A percentile compares a stretch with the other conserved stretches of the same genome.
These are phyloP conservation scores for Anaeramoeba flamelloides DNA, from an alignment of 78 protist species.

Conservation along the genomic window DNA sequence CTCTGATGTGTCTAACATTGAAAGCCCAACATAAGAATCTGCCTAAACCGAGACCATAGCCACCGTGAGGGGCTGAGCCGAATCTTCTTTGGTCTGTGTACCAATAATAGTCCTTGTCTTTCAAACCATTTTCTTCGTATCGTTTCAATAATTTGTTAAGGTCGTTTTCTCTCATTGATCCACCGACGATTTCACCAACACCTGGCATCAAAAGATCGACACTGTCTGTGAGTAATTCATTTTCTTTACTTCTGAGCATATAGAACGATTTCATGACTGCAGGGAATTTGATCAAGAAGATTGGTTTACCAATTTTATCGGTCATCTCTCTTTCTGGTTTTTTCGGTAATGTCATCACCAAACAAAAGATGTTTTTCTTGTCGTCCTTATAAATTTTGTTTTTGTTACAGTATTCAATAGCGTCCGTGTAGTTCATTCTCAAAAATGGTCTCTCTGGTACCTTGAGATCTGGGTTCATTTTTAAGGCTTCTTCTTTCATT, in stretches of 20 bases:
- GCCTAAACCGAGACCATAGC: conserved; percentile 90
- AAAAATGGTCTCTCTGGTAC: conserved; percentile 64
- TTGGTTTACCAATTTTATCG: conserved; percentile 69
- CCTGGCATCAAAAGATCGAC: conserved; percentile 79
- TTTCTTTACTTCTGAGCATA: conserved; percentile 39
- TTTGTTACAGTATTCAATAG: conserved; percentile 51
- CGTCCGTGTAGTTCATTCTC: conserved; percentile 68
- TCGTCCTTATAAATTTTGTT: conserved; percentile 44
- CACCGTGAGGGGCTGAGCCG: conserved; percentile 87
- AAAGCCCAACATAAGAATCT: conserved; percentile 72
- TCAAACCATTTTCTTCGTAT: conserved; percentile 55
- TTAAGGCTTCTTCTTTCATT: too few relatives aligned
- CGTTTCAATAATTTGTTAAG: conserved; percentile 41
- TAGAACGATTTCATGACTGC: conserved; percentile 80
- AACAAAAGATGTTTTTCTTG: conserved; percentile 27
- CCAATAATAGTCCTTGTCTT: conserved; percentile 81
- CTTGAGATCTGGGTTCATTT: conserved; percentile 47
- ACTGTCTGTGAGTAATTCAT: conserved; percentile 18
- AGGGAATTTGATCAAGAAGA: conserved; percentile 76
- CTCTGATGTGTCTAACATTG: conserved; percentile 58
- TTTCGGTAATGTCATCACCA: conserved; percentile 88
- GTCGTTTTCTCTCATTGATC: conserved; percentile 69
- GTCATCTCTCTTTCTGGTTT: conserved; percentile 77
- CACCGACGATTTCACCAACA: conserved; percentile 94
- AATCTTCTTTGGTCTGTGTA: conserved; percentile 67